Evolutionary conservation across 2,329 filamentous ascomycete species (phyloP).

Genomic region (Cladophialophora exuberans): DNA sequence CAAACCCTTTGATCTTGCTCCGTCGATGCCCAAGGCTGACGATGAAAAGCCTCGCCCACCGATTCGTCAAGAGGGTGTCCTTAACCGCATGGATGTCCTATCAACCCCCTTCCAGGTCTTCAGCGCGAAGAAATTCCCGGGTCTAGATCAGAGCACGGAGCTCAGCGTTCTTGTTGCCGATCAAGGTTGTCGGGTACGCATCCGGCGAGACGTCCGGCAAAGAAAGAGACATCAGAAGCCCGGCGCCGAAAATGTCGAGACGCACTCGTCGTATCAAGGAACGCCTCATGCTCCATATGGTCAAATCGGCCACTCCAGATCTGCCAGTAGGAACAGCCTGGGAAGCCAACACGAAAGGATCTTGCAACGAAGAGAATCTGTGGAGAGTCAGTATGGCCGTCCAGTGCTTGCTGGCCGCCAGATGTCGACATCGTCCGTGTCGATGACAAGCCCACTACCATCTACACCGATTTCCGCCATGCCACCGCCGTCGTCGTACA

Average conservation of each 20-base stretch:
- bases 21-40: conserved; percentile 37
- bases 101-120: conserved; percentile 85
- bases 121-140: conserved; percentile 98
- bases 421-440: conserved; percentile 17
- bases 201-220: conserved; percentile 92
- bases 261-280: conserved; percentile 23
- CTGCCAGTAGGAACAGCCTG: conserved; percentile 28
- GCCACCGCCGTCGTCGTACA: conserved; percentile 24
- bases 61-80: conserved; percentile 61
- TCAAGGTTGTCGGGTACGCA: conserved; percentile 94
- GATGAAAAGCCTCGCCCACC: conserved; percentile 49
- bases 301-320: conserved; percentile 24
- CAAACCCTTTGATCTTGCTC: conserved; percentile 42
- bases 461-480: conserved; percentile 19
- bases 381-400: conserved; percentile 27
- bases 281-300: conserved; percentile 20
- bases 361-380: conserved; percentile 20
- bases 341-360: conserved; percentile 23
- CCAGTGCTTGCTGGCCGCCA: conserved; percentile 16
- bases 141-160: conserved; percentile 83
- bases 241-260: conserved; percentile 25
- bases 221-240: conserved; percentile 62
- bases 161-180: conserved; percentile 91
- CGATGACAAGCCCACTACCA: conserved; percentile 19
- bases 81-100: conserved; percentile 88